These are phyloP conservation scores for Coniella lustricola DNA, from an alignment of 2,329 filamentous ascomycete genomes.

Conservation along the genomic window DNA sequence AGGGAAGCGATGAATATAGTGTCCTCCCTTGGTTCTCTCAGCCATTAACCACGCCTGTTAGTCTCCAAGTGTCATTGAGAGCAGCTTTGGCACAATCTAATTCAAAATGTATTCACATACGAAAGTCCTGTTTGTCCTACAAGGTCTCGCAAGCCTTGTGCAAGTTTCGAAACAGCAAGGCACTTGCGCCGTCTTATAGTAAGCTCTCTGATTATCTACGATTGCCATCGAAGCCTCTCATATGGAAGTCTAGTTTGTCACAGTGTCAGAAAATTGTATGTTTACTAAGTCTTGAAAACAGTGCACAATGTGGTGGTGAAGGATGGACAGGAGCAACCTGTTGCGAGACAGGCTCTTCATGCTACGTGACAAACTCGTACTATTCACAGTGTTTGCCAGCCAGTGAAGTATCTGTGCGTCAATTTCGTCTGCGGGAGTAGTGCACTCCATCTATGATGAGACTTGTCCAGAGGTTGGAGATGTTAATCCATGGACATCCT, in stretches of 20 bases:
- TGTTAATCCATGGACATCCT: background rate
- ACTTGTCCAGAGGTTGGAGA: background rate
- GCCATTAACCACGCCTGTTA: no score
- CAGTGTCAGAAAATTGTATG: no score
- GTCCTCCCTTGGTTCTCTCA: no score
- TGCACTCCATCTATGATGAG: no score
- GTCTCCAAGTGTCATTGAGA: no score
- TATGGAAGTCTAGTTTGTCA: no score
- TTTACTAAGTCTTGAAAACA: background rate
- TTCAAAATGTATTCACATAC: background rate
- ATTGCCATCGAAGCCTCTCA: background rate
- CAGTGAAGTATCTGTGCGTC: background rate
- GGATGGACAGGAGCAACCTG: slow-evolving; percentile 1
- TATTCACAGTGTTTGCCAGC: slow-evolving; percentile 3
- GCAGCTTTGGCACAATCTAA: no score
- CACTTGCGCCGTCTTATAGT: background rate
- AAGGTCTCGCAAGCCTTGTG: background rate
- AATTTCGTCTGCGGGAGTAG: no score
- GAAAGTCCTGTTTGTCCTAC: background rate
- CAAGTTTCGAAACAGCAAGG: background rate
- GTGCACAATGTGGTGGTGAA: slow-evolving; percentile 1
- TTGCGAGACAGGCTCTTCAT: background rate
- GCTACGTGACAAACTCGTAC: background rate
- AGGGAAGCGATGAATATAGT: no score
- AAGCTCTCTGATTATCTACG: background rate